Evolutionary conservation across 352 stramenopile genomes (phyloP).

Genomic region (Phytophthora multivora): DNA sequence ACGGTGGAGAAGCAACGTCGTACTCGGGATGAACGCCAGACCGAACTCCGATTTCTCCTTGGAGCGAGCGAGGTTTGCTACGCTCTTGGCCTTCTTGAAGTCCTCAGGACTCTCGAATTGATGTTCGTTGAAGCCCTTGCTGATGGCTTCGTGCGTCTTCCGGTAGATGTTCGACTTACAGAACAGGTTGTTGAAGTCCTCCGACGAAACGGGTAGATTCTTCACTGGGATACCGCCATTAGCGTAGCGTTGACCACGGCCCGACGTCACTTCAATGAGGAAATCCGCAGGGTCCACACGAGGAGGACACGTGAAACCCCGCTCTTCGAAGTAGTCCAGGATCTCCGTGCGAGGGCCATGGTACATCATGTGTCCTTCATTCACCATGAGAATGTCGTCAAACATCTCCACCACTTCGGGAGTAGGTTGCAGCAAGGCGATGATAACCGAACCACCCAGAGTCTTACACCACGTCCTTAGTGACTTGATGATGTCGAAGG

Average conservation of each 20-base stretch:
- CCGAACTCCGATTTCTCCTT: conserved; percentile 54
- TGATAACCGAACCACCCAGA: conserved; percentile 34
- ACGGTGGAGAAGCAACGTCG: conserved; percentile 24
- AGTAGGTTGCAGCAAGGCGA: conserved; percentile 63
- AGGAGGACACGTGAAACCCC: conserved; percentile 67
- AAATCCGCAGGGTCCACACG: conserved; percentile 64
- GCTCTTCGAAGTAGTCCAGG: conserved; percentile 79
- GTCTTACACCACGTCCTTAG: conserved; percentile 53
- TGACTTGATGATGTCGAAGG: conserved; percentile 84
- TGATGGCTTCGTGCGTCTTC: conserved; percentile 42
- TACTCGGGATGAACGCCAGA: conserved; percentile 35
- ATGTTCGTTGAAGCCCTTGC: conserved; percentile 51
- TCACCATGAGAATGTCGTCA: conserved; percentile 94
- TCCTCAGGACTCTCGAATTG: conserved; percentile 53
- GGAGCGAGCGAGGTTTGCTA: conserved; percentile 43
- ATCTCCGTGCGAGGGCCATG: conserved; percentile 76
- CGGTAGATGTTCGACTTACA: conserved; percentile 54
- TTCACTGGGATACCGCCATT: conserved; percentile 29
- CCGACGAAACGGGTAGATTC: conserved; percentile 28
- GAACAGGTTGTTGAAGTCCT: conserved; percentile 60
- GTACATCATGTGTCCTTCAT: conserved; percentile 92
- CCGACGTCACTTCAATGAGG: conserved; percentile 63
- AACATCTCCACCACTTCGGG: conserved; percentile 95
- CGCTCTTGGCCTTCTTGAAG: conserved; percentile 51
- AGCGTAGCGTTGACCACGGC: conserved; percentile 46